A percentile compares a stretch with the other conserved stretches of the same genome.
phyloP scores from a whole-genome alignment of 2,329 filamentous ascomycete species.

The Aureobasidium namibiae region DNA sequence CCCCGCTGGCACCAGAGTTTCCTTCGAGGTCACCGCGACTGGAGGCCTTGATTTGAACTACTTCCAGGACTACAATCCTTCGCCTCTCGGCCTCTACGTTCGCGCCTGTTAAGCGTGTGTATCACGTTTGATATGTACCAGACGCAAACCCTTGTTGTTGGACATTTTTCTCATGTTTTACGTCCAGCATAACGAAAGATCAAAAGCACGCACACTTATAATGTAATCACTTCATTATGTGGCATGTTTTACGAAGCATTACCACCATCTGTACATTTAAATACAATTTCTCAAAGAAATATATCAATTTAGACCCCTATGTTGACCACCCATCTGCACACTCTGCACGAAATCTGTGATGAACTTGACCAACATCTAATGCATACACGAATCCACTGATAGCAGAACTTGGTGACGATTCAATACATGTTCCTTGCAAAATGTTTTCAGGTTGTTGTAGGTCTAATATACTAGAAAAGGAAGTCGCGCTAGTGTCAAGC shows the following conservation, averaged over 20 bases:
- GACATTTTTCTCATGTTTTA: neutral
- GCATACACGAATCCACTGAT: too few relatives aligned
- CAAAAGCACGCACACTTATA: slow-evolving; percentile 5
- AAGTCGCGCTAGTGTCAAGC: too few relatives aligned
- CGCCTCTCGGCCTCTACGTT: slow-evolving; percentile 14
- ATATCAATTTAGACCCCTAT: neutral
- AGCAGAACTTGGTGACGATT: too few relatives aligned
- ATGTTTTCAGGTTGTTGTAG: too few relatives aligned
- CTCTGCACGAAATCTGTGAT: too few relatives aligned
- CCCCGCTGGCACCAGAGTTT: slow-evolving; percentile 20
- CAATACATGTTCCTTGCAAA: too few relatives aligned
- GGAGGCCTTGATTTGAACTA: slow-evolving; percentile 20
- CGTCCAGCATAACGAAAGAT: slow-evolving; percentile 8
- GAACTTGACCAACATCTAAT: too few relatives aligned
- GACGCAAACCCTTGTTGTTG: neutral
- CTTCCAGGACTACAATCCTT: slow-evolving; percentile 21
- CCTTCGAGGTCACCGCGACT: slow-evolving; percentile 18
- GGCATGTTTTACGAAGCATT: neutral
- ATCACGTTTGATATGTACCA: neutral
- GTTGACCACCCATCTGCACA: too few relatives aligned
- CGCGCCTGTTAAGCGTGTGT: slow-evolving; percentile 6
- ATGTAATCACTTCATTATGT: slow-evolving; percentile 6
- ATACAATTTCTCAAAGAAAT: neutral
- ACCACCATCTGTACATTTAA: slow-evolving; percentile 1
- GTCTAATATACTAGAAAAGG: too few relatives aligned